Percentiles rank a stretch among this genome's conserved stretches.
phyloP scores from a whole-genome alignment of 345 rosid species.

The Populus ilicifolia region DNA sequence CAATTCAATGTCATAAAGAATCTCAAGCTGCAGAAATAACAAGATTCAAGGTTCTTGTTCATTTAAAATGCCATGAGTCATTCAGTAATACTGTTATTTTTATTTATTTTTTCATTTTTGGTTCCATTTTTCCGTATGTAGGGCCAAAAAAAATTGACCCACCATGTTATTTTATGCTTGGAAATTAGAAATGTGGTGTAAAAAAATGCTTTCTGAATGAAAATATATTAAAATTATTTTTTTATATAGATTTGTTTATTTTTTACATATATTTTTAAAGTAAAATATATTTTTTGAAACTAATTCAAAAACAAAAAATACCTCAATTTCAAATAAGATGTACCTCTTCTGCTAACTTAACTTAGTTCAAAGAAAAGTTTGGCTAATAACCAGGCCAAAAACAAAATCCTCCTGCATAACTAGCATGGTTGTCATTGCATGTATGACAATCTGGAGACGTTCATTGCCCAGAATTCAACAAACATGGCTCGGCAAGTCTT shows the following conservation, averaged over 20 bases:
- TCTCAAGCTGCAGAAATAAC: conserved; percentile 18
- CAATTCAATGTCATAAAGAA: conserved; percentile 8
- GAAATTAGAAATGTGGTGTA: background rate
- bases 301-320: too few relatives aligned
- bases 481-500: background rate
- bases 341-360: background rate
- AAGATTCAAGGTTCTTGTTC: background rate
- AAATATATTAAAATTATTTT: too few relatives aligned
- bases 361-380: background rate
- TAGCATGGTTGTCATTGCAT: background rate
- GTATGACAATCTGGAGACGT: background rate
- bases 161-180: background rate
- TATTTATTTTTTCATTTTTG: background rate
- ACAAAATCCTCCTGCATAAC: background rate
- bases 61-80: background rate
- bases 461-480: background rate
- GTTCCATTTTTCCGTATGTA: too few relatives aligned
- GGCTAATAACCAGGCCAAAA: background rate
- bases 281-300: too few relatives aligned
- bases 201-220: too few relatives aligned
- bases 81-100: background rate
- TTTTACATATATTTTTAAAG: too few relatives aligned
- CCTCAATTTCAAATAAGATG: too few relatives aligned
- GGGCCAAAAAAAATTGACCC: background rate
- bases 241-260: too few relatives aligned